Evolutionary conservation across 208 protist genomes (phyloP).

Genomic region (Acanthamoeba sp.): DNA sequence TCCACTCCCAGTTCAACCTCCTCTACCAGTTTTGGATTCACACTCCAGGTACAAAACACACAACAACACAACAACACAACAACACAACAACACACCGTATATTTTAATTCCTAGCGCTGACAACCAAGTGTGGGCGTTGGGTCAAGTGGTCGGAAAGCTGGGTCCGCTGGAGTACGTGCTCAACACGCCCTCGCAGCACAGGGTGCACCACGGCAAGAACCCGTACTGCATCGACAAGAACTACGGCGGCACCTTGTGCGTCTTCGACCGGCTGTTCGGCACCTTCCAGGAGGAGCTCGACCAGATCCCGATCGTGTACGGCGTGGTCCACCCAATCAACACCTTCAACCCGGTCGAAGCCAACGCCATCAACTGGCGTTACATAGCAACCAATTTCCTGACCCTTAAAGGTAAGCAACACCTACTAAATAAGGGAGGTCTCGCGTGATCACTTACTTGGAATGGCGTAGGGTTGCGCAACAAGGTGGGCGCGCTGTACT

Average conservation of each 20-base stretch:
- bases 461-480: neutral
- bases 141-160: constrained; percentile 76
- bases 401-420: neutral
- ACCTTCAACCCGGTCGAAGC: constrained; percentile 78
- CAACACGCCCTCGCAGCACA: constrained; percentile 86
- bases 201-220: constrained; percentile 86
- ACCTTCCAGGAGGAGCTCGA: constrained; percentile 82
- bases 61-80: neutral
- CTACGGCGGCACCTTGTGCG: constrained; percentile 85
- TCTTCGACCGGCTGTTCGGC: constrained; percentile 86
- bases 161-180: constrained; percentile 83
- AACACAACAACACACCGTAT: no score
- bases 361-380: constrained; percentile 74
- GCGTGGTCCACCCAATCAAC: constrained; percentile 76
- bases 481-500: constrained; percentile 73
- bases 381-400: constrained; percentile 38
- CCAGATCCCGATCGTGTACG: constrained; percentile 78
- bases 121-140: no score
- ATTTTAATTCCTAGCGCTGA: no score
- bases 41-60: constrained; percentile 71
- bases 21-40: constrained; percentile 88
- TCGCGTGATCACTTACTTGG: neutral
- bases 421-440: neutral
- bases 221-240: constrained; percentile 85
- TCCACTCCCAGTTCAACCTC: constrained; percentile 84